Evolutionary conservation across 129 eudicot species (phyloP).

Genomic region (Flaveria trinervia): DNA sequence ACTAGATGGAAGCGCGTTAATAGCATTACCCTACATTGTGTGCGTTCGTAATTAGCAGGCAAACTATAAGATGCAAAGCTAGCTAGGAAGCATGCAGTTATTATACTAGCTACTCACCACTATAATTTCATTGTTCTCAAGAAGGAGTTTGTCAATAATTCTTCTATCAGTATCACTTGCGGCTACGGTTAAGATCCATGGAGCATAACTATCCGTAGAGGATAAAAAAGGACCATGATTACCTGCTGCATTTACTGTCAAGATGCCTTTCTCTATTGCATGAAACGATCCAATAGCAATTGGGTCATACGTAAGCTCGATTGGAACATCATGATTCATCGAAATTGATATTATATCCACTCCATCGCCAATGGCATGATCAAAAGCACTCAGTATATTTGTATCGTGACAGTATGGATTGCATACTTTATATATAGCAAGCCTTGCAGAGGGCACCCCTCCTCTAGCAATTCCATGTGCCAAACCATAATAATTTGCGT

Average conservation of each 20-base stretch:
- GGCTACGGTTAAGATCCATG: slow-evolving; percentile 29
- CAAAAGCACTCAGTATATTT: too few species aligned
- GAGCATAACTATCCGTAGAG: not conserved
- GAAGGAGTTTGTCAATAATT: slow-evolving; percentile 12
- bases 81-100: not conserved
- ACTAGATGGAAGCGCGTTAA: slow-evolving; percentile 38
- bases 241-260: slow-evolving; percentile 25
- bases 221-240: not conserved
- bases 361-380: slow-evolving; percentile 16
- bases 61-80: too few species aligned
- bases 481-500: slow-evolving; percentile 8
- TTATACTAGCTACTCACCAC: too few species aligned
- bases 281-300: slow-evolving; percentile 28
- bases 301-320: not conserved
- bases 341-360: slow-evolving; percentile 35
- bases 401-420: not conserved
- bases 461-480: slow-evolving; percentile 29
- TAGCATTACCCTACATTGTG: slow-evolving; percentile 38
- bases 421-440: slow-evolving; percentile 30
- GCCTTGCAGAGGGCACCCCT: slow-evolving; percentile 29
- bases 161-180: slow-evolving; percentile 33
- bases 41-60: too few species aligned
- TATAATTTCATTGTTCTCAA: not conserved
- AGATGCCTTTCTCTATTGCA: slow-evolving; percentile 7
- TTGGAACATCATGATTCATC: not conserved